Percentiles rank a stretch among this genome's conserved stretches.
Evolutionary conservation across 495 filamentous ascomycete genomes (phyloP).

Genomic region (Penicillium riverlandense): DNA sequence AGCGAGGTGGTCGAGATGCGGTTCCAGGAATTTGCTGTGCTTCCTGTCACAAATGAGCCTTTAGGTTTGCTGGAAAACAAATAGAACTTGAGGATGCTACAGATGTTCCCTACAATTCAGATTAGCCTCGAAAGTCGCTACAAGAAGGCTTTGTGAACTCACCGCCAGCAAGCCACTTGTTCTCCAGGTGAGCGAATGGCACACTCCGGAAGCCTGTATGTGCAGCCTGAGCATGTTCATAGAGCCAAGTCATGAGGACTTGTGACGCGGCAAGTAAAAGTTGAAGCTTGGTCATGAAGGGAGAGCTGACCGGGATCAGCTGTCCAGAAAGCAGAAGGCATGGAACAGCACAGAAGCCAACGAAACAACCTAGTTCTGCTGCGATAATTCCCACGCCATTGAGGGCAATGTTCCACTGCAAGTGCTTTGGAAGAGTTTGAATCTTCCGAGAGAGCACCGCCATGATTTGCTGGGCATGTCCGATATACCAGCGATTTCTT

Average conservation of each 20-base stretch:
- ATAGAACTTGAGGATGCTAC: conserved; percentile 21
- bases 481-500: conserved; percentile 38
- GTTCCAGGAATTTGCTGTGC: conserved; percentile 24
- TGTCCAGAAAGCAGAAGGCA: conserved; percentile 10
- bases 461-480: conserved; percentile 26
- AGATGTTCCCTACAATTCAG: conserved; percentile 17
- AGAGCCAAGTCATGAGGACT: conserved; percentile 18
- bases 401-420: conserved; percentile 20
- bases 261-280: conserved; percentile 8
- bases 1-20: conserved; percentile 1
- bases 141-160: neutral
- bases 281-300: conserved; percentile 7
- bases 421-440: conserved; percentile 4
- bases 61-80: conserved; percentile 23
- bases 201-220: conserved; percentile 9
- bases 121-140: neutral
- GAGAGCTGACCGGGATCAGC: conserved; percentile 8
- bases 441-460: conserved; percentile 9
- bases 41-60: conserved; percentile 33
- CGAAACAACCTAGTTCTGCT: conserved; percentile 7
- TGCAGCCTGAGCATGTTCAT: conserved; percentile 16
- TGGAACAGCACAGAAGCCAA: conserved; percentile 18
- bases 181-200: conserved; percentile 25
- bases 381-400: conserved; percentile 20
- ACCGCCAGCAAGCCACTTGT: conserved; percentile 28